A percentile compares a stretch with the other conserved stretches of the same genome.
Evolutionary conservation across 352 stramenopile species (phyloP).

Genomic region (Phytophthora pseudosyringae): DNA sequence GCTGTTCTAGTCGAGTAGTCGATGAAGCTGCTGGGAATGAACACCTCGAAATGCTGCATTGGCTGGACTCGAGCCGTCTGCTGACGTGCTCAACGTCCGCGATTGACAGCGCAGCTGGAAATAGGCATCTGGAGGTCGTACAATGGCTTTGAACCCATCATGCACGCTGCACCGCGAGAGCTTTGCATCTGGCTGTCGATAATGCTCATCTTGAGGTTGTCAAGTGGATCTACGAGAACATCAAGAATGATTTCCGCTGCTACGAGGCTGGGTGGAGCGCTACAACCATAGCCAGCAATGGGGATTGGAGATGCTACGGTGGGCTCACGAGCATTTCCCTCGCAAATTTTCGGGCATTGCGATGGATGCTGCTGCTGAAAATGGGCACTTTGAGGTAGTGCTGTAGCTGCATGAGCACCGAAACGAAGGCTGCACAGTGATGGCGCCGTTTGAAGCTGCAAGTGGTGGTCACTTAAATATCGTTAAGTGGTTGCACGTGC

Average conservation of each 20-base stretch:
- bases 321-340: not conserved
- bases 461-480: not conserved
- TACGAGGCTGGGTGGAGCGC: not conserved
- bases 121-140: not conserved
- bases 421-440: not conserved
- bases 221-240: not conserved
- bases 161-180: not conserved
- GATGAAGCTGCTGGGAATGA: not conserved
- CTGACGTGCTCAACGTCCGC: not conserved
- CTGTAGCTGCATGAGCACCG: not conserved
- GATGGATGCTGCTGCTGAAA: not conserved
- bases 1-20: not conserved
- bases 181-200: not conserved
- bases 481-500: not conserved
- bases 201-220: constrained; percentile 1
- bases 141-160: not conserved
- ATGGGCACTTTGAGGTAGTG: not conserved
- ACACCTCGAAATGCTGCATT: constrained; percentile 8
- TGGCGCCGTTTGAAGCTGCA: not conserved
- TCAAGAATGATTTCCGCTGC: not conserved
- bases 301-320: not conserved
- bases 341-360: too few relatives aligned
- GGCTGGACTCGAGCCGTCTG: not conserved
- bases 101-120: constrained; percentile 7
- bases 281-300: not conserved